Base-by-base conservation (phyloP, 1,139 yeast genomes). In the Protomyces gravidus region DNA sequence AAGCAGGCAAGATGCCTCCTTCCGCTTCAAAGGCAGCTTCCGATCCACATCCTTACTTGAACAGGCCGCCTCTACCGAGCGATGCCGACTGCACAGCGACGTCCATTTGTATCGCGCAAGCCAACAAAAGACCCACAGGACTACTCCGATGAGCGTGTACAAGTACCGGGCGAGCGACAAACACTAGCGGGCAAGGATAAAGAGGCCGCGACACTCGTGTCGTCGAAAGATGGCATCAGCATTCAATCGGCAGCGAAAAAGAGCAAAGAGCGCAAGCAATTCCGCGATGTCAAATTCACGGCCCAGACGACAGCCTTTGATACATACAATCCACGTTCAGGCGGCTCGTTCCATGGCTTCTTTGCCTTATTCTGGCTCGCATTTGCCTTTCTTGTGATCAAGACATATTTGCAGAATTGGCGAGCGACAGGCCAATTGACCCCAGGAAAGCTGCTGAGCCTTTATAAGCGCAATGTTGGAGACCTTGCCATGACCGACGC, bases 321-420 rank as follows among this genome's bases (percentile, higher is more conserved):
- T 28, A 39, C 53, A 17, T 51, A 48, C 45, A 48, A 55, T 17
- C 53, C 59, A 6, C 46, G 48, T 5, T 46, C 42, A 3, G 15
- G 47, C 36, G 53, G 48, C 30, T 55, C 59, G 15, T 55, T 55
- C 45, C 53, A 55, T 48, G 59, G 59, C 15, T 55, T 55, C 53
- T 55, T 55, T 39, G 53, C 49, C 7, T 51, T 55, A 19, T 55
- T 47, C 23, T 55, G 59, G 59, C 53, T 61, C n/a, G 59, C 52
- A 7, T 53, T 61, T 9, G 46, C 52, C 23, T 28, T 52, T 21
- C 55, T 61, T 40, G 47, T 42, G 27, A n/a, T 58, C 40, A 61
- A 46, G 25, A 59, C 59, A 9, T 19, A 36, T 17, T 46, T 61
- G 46, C 55, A 53, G 32, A 55, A 61, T 42, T 32, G 55, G 36